Evolutionary conservation across 768 basidiomycete species (phyloP), one percentile per base, ranked within the genome.

Genomic region (Suillus luteus): DNA sequence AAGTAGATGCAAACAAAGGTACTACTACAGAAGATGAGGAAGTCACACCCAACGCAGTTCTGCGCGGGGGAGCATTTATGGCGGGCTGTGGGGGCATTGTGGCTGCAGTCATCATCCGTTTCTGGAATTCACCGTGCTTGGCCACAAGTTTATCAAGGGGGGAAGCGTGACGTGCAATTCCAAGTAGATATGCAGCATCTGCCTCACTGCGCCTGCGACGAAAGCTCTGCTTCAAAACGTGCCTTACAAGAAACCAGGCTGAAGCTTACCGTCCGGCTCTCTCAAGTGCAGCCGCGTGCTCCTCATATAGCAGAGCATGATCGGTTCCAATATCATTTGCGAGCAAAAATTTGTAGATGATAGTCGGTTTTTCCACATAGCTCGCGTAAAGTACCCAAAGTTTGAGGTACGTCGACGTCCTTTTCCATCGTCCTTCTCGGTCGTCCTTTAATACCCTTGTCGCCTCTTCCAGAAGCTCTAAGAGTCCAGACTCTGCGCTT

Each of bases 361-460:
- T 84, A 17, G 86, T 86, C 48, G 95, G 90, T 71, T 87, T 87
- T 78, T 98, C 96, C 59, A 99, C 93, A 72, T 93, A 91, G 73
- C 88, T 89, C 17, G 96, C 92, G 74, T 98, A 99, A 55, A 95
- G 85, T 59, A 95, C 81, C 97, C 97, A 99, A 17, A 99, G 80
- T 72, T 95, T 94, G 62, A 99, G 83, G 75, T 98, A 97, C 63
- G 92, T 87, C 64, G 93, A 72, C 71, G 98, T 94, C 62, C 80
- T 83, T 69, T 83, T 84, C 86, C 93, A 98, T 65, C 80, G 81
- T 0, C 90, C 88, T 33, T 82, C 88, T 60, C 89, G 82, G 68
- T 93, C 80, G 68, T 90, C 88, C 68, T 94, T 89, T 71, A 99
- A 83, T 9, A 88, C 84, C 38, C 95, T 81, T 1, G 97, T 97